Evolutionary conservation across 345 rosid genomes (phyloP), one percentile per base, ranked within the genome.

Genomic region (Salix exigua): DNA sequence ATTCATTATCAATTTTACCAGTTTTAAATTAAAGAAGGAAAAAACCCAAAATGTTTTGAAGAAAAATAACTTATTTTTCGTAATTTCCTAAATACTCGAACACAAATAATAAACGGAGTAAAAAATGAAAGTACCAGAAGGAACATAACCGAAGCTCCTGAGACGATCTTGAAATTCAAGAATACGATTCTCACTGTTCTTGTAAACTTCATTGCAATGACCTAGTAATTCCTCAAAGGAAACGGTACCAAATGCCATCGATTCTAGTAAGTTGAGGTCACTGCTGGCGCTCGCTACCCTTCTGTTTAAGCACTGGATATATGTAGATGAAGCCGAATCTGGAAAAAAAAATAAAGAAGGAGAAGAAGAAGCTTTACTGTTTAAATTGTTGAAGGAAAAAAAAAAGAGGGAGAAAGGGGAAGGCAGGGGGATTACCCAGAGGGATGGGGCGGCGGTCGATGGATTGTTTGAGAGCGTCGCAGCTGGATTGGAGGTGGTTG

Each of bases 211-310:
- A 71, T 81, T 88, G 79, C 96, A 92, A 64, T 94, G 94, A 79
- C 98, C 95, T 66, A 92, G 75, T 6, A 91, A 88, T 81, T 91
- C 98, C 83, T 91, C 97, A 12, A 92, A 92, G 2, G 98, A 94
- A 21, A 94, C 92, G 0, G 94, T 91, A 23, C 91, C 97, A 12
- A 91, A 88, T 11, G 95, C 85, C 95, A 91, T 89, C 0, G 91
- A 87, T 4, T 92, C 97, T 3, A 94, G 94, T 65, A 89, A 55
- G 78, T 84, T 85, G 17, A 94, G 82, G 37, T 91, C 97, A 48
- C 75, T 23, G 66, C 82, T 77, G n/a, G 88, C 88, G 2, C 70
- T 69, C 10, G 91, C 82, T 33, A 92, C 82, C n/a, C 93, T 86
- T 13, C 92, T 94, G 82, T 86, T 94, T 25, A 94, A 77, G 83